A percentile compares a stretch with the other conserved stretches of the same genome.
phyloP scores from a whole-genome alignment of 192 early-diverging fungal species.

The Spizellomyces punctatus region DNA sequence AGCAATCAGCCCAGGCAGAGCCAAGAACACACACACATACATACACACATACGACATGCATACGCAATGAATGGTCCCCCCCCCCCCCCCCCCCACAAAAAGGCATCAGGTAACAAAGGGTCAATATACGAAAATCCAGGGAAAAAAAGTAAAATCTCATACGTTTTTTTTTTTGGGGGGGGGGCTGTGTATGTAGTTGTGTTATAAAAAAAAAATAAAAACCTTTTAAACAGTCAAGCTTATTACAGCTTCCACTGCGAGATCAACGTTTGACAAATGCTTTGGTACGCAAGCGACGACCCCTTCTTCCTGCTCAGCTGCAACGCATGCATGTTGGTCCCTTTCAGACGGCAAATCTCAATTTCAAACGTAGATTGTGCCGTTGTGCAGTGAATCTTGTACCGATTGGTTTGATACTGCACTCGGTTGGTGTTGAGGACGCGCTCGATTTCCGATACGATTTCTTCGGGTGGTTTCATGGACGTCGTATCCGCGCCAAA shows the following conservation, averaged over 20 bases:
- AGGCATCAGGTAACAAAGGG: too few relatives aligned
- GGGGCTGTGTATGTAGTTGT: too few relatives aligned
- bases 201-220: too few relatives aligned
- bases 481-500: slow-evolving; percentile 49
- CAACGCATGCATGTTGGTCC: slow-evolving; percentile 46
- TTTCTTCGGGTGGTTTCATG: slow-evolving; percentile 39
- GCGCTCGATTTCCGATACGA: slow-evolving; percentile 42
- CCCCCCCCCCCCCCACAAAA: too few relatives aligned
- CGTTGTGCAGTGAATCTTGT: slow-evolving; percentile 31
- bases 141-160: too few relatives aligned
- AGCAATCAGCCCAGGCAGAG: too few relatives aligned
- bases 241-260: slow-evolving; percentile 43
- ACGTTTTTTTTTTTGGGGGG: too few relatives aligned
- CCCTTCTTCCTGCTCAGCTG: slow-evolving; percentile 48
- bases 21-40: too few relatives aligned
- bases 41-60: too few relatives aligned
- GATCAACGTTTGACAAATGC: slow-evolving; percentile 44
- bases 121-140: too few relatives aligned
- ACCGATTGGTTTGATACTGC: slow-evolving; percentile 22
- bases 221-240: too few relatives aligned
- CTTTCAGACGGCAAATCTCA: slow-evolving; percentile 46
- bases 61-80: too few relatives aligned
- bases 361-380: slow-evolving; percentile 39
- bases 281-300: slow-evolving; percentile 43
- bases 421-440: slow-evolving; percentile 36